phyloP scores from a whole-genome alignment of 202 grass and related monocot species.

The Brachypodium distachyon region DNA sequence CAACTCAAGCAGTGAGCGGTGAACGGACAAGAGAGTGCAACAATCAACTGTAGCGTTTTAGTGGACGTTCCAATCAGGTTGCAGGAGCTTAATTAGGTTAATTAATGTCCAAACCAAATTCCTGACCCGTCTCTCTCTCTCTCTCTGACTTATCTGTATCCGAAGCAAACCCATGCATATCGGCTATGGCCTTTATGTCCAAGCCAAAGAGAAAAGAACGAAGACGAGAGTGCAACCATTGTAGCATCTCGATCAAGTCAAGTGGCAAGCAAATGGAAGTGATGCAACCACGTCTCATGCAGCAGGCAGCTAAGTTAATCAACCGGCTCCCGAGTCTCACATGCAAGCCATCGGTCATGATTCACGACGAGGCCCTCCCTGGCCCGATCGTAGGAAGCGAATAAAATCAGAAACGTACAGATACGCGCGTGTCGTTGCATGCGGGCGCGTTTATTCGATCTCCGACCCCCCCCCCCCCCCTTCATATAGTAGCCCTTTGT shows the following conservation, averaged over 20 bases:
- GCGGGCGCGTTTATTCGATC: too few relatives aligned
- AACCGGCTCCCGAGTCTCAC: too few relatives aligned
- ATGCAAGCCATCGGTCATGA: too few relatives aligned
- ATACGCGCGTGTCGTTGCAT: too few relatives aligned
- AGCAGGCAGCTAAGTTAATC: too few relatives aligned
- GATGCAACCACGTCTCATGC: too few relatives aligned
- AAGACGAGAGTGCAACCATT: background rate
- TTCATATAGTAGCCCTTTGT: too few relatives aligned
- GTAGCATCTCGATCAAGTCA: background rate
- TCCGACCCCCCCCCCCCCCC: too few relatives aligned
- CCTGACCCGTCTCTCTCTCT: background rate
- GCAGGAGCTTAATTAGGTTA: background rate
- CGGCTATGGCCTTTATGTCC: background rate
- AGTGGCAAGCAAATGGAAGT: background rate
- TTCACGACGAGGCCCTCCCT: too few relatives aligned
- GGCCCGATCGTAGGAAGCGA: too few relatives aligned
- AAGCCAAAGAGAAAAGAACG: constrained; percentile 14
- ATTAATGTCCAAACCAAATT: background rate
- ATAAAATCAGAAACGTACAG: too few relatives aligned
- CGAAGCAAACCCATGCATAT: background rate
- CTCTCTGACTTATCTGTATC: background rate
- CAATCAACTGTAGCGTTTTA: background rate
- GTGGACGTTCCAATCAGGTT: background rate
- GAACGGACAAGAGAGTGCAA: background rate
- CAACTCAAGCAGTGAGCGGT: background rate